Evolutionary conservation across 2,329 filamentous ascomycete genomes (phyloP), one percentile per base, ranked within the genome.

Genomic region (Apiospora rasikravindrae): DNA sequence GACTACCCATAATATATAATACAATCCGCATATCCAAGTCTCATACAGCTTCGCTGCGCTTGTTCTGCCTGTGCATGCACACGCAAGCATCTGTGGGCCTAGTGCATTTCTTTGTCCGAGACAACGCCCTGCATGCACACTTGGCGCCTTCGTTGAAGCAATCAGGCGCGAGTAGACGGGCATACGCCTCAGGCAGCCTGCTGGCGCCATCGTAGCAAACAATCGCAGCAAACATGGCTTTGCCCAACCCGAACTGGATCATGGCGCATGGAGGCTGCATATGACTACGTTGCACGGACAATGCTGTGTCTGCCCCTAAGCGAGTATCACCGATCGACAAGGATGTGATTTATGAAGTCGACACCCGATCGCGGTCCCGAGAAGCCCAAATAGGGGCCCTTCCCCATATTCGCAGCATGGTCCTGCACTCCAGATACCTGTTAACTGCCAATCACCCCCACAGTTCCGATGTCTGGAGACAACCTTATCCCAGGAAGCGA

Each of bases 391-490:
- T 61, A 61, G 53, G 53, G 53, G 53, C 53, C 26, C 29, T 45
- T 1, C 53, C 53, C 26, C 29, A 29, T 13, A 29, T 16, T 29
- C 6, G 6, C 53, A 61, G 14, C 29, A 33, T 22, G 16, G 16
- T 16, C 29, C 24, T 57, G 51, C 26, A 19, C 29, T 22, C 53
- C 24, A 53, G 53, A 19, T 8, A 33, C 10, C 53, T 37, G 16
- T 57, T 57, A n/a, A n/a, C n/a, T n/a, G 26, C 26, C 51, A 6
- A 61, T 61, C 29, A 6, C 53, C 29, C 37, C 53, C 53, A 22
- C 53, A 61, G 14, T 61, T 61, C 29, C 53, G 53, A 61, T 61
- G 53, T 61, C 53, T 61, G 29, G 53, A 61, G 26, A 57, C 7
- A 57, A 29, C 51, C 4, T 29, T 57, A 57, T 29, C 51, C 51